A percentile compares a stretch with the other conserved stretches of the same genome.
phyloP scores from a whole-genome alignment of 2,329 filamentous ascomycete genomes.

The Sporothrix sp. region DNA sequence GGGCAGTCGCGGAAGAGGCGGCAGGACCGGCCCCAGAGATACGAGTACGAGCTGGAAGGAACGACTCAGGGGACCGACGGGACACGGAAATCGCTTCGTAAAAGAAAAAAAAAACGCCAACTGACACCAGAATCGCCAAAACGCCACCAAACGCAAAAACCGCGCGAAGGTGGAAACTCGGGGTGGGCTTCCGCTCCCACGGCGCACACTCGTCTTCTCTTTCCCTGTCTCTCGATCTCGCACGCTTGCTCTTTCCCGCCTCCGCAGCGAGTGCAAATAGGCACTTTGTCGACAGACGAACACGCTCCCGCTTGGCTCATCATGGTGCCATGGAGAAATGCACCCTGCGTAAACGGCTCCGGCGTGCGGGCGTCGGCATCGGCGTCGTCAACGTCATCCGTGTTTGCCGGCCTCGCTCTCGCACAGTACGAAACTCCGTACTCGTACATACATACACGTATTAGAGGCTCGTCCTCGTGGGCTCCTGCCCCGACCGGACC shows the following conservation, averaged over 20 bases:
- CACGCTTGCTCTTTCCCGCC: not conserved
- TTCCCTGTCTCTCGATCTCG: not conserved
- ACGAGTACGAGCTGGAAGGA: not conserved
- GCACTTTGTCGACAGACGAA: no score
- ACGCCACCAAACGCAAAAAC: not conserved
- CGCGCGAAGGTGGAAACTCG: not conserved
- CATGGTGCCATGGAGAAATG: no score
- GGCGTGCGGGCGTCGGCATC: no score
- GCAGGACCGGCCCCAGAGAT: not conserved
- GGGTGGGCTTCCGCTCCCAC: conserved; percentile 2
- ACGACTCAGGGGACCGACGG: not conserved
- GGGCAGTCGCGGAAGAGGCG: not conserved
- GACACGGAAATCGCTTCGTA: not conserved
- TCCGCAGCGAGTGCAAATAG: no score
- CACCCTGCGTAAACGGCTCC: no score
- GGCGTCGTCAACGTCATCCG: no score
- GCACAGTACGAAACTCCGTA: no score
- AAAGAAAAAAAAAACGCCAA: not conserved
- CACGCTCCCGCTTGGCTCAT: no score
- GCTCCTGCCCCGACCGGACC: not conserved
- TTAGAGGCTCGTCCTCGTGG: not conserved
- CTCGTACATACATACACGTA: no score
- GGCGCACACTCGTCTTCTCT: not conserved
- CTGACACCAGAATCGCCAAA: not conserved
- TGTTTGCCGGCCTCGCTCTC: no score